These are phyloP conservation scores for Colletotrichum brevisporum DNA, from an alignment of 2,329 filamentous ascomycete species.

Conservation along the genomic window DNA sequence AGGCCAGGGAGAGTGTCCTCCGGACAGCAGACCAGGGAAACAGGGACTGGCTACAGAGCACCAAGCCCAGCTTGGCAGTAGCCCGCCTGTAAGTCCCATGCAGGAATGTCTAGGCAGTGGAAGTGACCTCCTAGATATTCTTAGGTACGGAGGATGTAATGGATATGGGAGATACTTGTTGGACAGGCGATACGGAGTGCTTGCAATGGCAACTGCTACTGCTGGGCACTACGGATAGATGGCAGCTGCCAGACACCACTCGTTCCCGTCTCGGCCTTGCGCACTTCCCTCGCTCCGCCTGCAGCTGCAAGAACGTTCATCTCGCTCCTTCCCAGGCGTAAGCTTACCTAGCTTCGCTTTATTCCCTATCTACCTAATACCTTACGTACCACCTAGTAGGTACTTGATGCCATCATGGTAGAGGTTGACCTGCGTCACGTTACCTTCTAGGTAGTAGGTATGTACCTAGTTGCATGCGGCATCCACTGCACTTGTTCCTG, in stretches of 20 bases:
- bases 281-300: not conserved
- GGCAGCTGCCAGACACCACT: slow-evolving; percentile 29
- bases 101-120: slow-evolving; percentile 20
- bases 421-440: too few relatives aligned
- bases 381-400: too few relatives aligned
- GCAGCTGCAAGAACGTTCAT: not conserved
- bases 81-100: not conserved
- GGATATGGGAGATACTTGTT: too few relatives aligned
- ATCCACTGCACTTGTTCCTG: too few relatives aligned
- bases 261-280: not conserved
- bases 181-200: not conserved
- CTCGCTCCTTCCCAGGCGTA: not conserved
- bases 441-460: too few relatives aligned
- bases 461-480: too few relatives aligned
- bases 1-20: slow-evolving; percentile 14
- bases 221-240: not conserved
- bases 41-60: slow-evolving; percentile 25
- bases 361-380: too few relatives aligned
- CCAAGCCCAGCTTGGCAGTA: slow-evolving; percentile 21
- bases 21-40: slow-evolving; percentile 12
- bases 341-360: not conserved
- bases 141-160: too few relatives aligned
- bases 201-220: slow-evolving; percentile 12
- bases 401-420: too few relatives aligned
- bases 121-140: not conserved